phyloP scores from a whole-genome alignment of 2,329 filamentous ascomycete species.

The Lachnellula suecica region DNA sequence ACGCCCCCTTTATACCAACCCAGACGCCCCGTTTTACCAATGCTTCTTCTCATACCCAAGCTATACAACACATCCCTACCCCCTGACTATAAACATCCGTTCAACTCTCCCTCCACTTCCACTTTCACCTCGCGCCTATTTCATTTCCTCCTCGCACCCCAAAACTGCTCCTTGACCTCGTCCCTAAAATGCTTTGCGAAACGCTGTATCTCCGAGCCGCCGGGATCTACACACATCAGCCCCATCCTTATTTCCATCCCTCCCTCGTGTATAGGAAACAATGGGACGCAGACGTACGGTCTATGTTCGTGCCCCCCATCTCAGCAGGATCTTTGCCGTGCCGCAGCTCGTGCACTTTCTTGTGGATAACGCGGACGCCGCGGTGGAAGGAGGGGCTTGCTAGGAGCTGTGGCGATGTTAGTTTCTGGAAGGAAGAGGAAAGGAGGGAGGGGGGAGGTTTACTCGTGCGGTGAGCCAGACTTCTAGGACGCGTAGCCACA shows the following conservation, averaged over 20 bases:
- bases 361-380: constrained; percentile 48
- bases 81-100: no score
- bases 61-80: no score
- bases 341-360: constrained; percentile 35
- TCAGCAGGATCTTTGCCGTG: constrained; percentile 48
- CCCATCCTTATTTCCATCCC: no score
- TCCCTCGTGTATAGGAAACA: no score
- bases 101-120: not conserved
- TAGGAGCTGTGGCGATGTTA: constrained; percentile 43
- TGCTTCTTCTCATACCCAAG: no score
- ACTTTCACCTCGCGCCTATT: not conserved
- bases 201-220: constrained; percentile 17
- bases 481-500: constrained; percentile 4
- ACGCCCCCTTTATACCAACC: no score
- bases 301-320: constrained; percentile 47
- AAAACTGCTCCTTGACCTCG: constrained; percentile 49
- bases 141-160: constrained; percentile 28
- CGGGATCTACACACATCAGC: no score
- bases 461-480: constrained; percentile 29
- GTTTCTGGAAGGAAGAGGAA: not conserved
- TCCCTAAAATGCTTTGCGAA: constrained; percentile 52
- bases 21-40: no score
- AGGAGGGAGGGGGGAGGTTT: constrained; percentile 4
- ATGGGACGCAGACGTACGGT: constrained; percentile 37
- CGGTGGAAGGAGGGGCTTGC: constrained; percentile 54